Percentiles rank a stretch among this genome's conserved stretches.
These are phyloP conservation scores for Globisporangium rhizosaccharum DNA, from an alignment of 352 stramenopile species.

Conservation along the genomic window DNA sequence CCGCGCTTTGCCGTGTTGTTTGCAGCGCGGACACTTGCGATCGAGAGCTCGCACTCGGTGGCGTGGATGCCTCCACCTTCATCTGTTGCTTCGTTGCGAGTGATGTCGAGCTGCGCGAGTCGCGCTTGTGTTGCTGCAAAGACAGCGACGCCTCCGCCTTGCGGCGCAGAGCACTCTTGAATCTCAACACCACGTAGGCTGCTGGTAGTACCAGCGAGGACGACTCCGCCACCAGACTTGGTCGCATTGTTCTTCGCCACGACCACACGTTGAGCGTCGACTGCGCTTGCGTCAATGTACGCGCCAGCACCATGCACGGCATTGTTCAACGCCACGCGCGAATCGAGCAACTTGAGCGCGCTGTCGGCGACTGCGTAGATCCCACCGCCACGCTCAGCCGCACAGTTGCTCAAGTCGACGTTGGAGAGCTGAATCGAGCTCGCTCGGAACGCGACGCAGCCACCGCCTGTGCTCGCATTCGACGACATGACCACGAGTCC, in stretches of 20 bases:
- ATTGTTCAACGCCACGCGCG: constrained; percentile 8
- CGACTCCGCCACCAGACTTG: constrained; percentile 22
- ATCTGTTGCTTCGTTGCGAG: constrained; percentile 11
- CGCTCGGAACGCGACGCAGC: constrained; percentile 21
- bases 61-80: constrained; percentile 23
- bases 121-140: background rate
- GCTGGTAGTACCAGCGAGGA: constrained; percentile 19
- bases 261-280: constrained; percentile 5
- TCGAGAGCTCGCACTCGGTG: constrained; percentile 6
- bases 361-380: constrained; percentile 14
- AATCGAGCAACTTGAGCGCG: constrained; percentile 12
- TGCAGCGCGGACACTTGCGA: constrained; percentile 5
- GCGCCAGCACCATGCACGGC: constrained; percentile 23
- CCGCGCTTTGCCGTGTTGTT: constrained; percentile 21
- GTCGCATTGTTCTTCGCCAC: constrained; percentile 17
- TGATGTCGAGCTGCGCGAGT: constrained; percentile 16
- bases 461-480: constrained; percentile 16
- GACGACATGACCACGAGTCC: constrained; percentile 13
- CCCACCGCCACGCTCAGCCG: constrained; percentile 23
- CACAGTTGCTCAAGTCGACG: constrained; percentile 9
- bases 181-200: constrained; percentile 21
- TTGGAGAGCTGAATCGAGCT: constrained; percentile 6
- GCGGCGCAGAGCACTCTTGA: constrained; percentile 15
- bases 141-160: constrained; percentile 22
- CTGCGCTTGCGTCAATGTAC: constrained; percentile 24